Percentiles rank a stretch among this genome's conserved stretches.
Conservation (phyloP, 208 protist species). For the Angomonas deanei region DNA sequence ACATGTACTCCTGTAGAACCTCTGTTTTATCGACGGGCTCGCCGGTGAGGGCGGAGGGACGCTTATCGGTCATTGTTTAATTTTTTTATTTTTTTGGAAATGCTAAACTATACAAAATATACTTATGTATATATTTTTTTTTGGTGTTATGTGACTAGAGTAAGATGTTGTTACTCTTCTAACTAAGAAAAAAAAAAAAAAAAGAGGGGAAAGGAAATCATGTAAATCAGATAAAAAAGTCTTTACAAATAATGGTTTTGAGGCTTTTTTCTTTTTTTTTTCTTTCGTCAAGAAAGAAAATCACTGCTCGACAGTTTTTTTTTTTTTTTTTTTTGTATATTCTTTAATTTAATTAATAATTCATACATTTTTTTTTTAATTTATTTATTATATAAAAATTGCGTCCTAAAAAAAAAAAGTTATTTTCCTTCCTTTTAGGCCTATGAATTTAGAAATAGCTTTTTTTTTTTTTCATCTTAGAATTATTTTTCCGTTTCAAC, state of each 20-base stretch:
- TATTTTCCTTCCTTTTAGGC: not conserved
- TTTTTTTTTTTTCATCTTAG: conserved; percentile 7
- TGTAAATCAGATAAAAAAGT: not conserved
- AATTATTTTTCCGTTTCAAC: not conserved
- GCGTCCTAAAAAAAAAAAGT: not conserved
- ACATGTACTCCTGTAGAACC: too few species aligned
- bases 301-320: not conserved
- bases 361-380: not conserved
- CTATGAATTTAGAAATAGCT: not conserved
- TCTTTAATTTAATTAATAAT: not conserved
- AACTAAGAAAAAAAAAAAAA: conserved; percentile 8
- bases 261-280: not conserved
- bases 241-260: not conserved
- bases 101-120: conserved; percentile 1
- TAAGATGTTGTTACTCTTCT: too few species aligned
- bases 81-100: too few species aligned
- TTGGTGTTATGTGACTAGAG: not conserved
- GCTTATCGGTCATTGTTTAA: too few species aligned
- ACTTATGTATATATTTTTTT: not conserved
- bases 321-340: not conserved
- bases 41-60: too few species aligned
- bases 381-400: not conserved
- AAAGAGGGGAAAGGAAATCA: not conserved
- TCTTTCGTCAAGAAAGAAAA: too few species aligned
- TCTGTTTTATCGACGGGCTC: too few species aligned